phyloP scores from a whole-genome alignment of 352 stramenopile species.

The Plasmopara viticola region DNA sequence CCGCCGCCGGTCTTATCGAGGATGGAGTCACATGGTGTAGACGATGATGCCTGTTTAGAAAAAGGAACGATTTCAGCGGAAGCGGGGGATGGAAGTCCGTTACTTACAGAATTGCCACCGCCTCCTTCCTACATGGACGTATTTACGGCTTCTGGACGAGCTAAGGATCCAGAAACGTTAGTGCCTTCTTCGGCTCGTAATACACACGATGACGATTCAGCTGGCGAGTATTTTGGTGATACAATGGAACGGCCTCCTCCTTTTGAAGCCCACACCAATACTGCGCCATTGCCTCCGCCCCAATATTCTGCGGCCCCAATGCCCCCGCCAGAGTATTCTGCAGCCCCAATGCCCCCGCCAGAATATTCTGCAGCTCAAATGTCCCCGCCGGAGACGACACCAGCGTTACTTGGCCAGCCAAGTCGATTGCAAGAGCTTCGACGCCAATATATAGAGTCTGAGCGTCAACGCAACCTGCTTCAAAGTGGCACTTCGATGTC shows the following conservation, averaged over 20 bases:
- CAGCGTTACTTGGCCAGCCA: conserved; percentile 18
- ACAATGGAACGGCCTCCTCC: conserved; percentile 21
- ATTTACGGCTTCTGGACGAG: conserved; percentile 38
- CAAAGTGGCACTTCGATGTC: conserved; percentile 25
- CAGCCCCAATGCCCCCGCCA: too few relatives aligned
- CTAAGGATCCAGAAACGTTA: conserved; percentile 15
- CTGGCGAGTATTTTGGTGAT: conserved; percentile 15
- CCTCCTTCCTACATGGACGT: conserved; percentile 50
- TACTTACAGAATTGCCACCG: conserved; percentile 26
- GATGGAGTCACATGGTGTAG: conserved; percentile 3
- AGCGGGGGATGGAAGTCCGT: conserved; percentile 19
- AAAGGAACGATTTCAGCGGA: conserved; percentile 31
- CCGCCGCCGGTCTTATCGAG: conserved; percentile 20
- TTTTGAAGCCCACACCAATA: conserved; percentile 22
- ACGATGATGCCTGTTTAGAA: conserved; percentile 18
- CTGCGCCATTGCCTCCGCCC: conserved; percentile 12
- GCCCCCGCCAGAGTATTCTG: too few relatives aligned
- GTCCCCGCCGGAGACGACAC: conserved; percentile 11
- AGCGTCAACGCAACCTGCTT: conserved; percentile 50
- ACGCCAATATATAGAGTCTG: conserved; percentile 61
- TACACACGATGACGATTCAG: conserved; percentile 18
- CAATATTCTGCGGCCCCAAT: too few relatives aligned
- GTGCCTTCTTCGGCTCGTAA: conserved; percentile 16
- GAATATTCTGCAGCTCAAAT: conserved; percentile 7
- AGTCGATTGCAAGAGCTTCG: conserved; percentile 49